Percentiles rank a stretch among this genome's conserved stretches.
Conservation (phyloP, 1,284 basidiomycete genomes). For the Naganishia cerealis region DNA sequence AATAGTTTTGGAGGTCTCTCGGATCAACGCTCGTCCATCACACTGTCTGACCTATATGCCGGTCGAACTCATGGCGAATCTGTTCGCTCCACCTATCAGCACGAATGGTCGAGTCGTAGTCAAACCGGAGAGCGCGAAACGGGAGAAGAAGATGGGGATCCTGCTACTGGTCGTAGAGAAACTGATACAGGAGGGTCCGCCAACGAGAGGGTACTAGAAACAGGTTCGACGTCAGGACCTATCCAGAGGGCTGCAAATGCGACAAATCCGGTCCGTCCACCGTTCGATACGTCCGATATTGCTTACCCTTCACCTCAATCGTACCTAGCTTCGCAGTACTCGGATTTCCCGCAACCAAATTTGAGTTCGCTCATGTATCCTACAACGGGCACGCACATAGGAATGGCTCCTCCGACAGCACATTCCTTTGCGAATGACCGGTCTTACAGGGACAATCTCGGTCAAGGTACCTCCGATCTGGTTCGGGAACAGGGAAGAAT, state of each 20-base stretch:
- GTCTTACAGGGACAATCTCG: background rate
- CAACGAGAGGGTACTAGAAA: background rate
- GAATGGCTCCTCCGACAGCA: background rate
- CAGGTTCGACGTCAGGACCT: background rate
- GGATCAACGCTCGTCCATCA: slow-evolving; percentile 4
- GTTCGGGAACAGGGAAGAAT: background rate
- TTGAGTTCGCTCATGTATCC: background rate
- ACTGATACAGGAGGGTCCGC: background rate
- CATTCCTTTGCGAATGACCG: background rate
- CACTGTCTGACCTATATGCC: slow-evolving; percentile 13
- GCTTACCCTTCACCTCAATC: slow-evolving; percentile 5
- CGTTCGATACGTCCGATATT: background rate
- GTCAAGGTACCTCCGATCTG: background rate
- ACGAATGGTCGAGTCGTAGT: slow-evolving; percentile 26
- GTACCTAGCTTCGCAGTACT: background rate
- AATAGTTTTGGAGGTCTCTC: background rate
- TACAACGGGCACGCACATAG: background rate
- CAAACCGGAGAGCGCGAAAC: slow-evolving; percentile 21
- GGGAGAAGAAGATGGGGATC: slow-evolving; percentile 1
- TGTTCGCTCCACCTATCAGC: slow-evolving; percentile 23
- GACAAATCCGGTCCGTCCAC: background rate
- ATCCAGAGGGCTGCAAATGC: background rate
- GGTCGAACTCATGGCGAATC: slow-evolving; percentile 17
- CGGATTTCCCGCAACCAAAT: slow-evolving; percentile 4
- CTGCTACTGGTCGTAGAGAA: background rate